Conservation (phyloP, 1,284 basidiomycete species). For the Blastosporella zonata region DNA sequence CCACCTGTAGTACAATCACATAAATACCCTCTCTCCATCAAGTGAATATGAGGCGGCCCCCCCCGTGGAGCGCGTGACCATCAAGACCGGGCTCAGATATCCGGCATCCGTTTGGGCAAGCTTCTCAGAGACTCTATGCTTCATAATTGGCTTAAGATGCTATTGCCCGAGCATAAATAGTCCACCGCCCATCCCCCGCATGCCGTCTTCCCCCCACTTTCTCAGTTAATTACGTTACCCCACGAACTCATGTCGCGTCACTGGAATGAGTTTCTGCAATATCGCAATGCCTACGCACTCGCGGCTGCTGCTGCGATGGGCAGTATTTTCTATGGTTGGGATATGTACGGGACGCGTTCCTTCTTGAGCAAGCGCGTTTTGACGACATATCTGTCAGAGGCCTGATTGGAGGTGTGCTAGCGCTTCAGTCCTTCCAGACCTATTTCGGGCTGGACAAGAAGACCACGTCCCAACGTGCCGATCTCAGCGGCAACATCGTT, state of each 20-base stretch:
- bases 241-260: conserved; percentile 1
- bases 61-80: too few relatives aligned
- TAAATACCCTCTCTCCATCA: too few relatives aligned
- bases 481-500: conserved; percentile 53
- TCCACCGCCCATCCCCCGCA: background rate
- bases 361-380: background rate
- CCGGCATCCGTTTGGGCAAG: background rate
- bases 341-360: conserved; percentile 28
- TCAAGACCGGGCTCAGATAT: too few relatives aligned
- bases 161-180: background rate
- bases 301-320: conserved; percentile 45
- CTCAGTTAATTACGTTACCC: background rate
- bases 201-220: background rate
- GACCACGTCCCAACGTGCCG: conserved; percentile 32
- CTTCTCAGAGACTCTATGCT: background rate
- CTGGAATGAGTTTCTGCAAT: conserved; percentile 27
- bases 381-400: conserved; percentile 31
- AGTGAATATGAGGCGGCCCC: too few relatives aligned
- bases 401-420: conserved; percentile 47
- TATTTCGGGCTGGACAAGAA: conserved; percentile 44
- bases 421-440: conserved; percentile 41
- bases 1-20: too few relatives aligned
- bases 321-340: conserved; percentile 43
- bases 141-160: background rate
- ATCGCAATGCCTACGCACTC: conserved; percentile 45